Evolutionary conservation across 2,329 filamentous ascomycete genomes (phyloP), one percentile per base, ranked within the genome.

Genomic region (Cercospora berteroae): DNA sequence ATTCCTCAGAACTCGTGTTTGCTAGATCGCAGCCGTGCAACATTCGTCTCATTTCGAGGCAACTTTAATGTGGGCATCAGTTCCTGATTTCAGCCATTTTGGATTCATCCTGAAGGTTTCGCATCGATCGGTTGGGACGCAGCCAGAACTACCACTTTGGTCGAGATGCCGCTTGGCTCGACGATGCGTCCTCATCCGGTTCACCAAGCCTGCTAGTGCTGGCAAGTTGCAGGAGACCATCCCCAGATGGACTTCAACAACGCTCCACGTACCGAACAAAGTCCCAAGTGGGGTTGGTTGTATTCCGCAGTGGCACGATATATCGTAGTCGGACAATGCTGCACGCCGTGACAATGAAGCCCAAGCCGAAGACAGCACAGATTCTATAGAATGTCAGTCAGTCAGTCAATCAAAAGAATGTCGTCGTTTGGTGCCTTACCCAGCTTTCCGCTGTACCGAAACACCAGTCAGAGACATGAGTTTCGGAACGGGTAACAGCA

Each of bases 401-500:
- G 13, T 23, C n/a, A n/a, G n/a, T n/a, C n/a, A 5, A 50, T 5
- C 13, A 18, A 6, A 20, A 50, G 42, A 4, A 36, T 23, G 20
- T 27, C n/a, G 9, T 10, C 8, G 16, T 39, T 29, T 25, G 18
- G 8, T 16, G 29, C n/a, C 65, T 39, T 25, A 67, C 65, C 67
- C 56, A 18, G 33, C 56, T 39, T 63, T 61, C 20, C 63, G 56
- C 31, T 66, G 52, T 33, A 29, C 58, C 8, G 63, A 63, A 5
- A 69, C 63, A 3, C 67, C 65, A 2, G 59, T 63, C 20, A 71
- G 20, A 12, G 23, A 29, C n/a, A 67, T 61, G 12, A 71, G 58
- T 18, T 69, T 67, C 6, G 65, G 63, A 12, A 71, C 62, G 2
- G 69, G 69, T 7, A 71, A 31, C 13, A 69, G 56, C 25, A 71